Base-by-base conservation (phyloP, 1,284 basidiomycete species). In the Austroboletus niveus region DNA sequence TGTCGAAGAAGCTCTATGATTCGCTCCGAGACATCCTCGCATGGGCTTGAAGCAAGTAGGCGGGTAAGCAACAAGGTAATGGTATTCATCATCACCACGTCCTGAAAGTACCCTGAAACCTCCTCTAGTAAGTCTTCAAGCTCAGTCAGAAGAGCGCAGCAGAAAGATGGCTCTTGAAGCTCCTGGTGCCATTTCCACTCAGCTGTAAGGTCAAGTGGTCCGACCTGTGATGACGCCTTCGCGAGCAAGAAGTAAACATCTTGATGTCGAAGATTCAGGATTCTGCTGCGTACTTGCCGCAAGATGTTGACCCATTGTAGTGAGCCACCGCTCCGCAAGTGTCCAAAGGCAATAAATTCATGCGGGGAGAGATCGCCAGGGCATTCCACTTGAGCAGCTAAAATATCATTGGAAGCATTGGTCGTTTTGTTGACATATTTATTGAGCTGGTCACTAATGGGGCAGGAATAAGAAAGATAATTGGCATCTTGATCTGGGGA, bases 221-320 rank as follows among this genome's bases (percentile, higher is more conserved):
- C 78, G 1, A 73, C 63, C 53, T 80, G 75, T 58, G 66, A 73
- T 1, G 63, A 66, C 22, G 76, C 68, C 49, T 77, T 75, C 8
- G 57, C 58, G 5, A 78, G 30, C 7, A 80, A 59, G 7, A 64
- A 45, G 45, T 74, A 62, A 0, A 79, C 75, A 20, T 70, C 73
- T 5, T 68, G 60, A 3, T 59, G 52, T 30, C 61, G 57, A 42
- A 78, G 73, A 1, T 65, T 69, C 17, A 80, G 58, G 0, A 51
- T 50, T 20, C 65, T 61, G 11, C 69, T 63, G 11, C 61, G 61
- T 12, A 79, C 50, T 54, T 74, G 75, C 24, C 69, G 65, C 5
- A 68, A 58, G 12, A 80, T 73, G 51, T 80, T 80, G 36, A 74
- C 53, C 77, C 77, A 80, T 45, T 80, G 78, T 0, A 79, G 53